Evolutionary conservation across 1,284 basidiomycete genomes (phyloP).

Genomic region (Sporisorium sorghi): DNA sequence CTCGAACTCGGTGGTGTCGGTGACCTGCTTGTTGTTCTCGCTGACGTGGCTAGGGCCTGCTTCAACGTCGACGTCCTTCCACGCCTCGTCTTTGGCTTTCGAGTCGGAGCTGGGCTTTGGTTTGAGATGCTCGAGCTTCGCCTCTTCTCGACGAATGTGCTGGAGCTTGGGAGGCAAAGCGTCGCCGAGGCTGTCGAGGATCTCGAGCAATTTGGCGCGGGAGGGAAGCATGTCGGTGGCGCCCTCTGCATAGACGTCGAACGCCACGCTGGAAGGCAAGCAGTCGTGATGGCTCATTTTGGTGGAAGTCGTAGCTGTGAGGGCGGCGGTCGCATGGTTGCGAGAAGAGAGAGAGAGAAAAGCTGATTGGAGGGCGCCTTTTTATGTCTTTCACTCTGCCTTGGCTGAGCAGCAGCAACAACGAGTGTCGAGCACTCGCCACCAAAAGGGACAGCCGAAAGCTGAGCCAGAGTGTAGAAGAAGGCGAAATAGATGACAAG

Average conservation of each 20-base stretch:
- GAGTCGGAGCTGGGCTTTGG: background rate
- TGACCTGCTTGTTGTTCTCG: background rate
- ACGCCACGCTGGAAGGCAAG: constrained; percentile 1
- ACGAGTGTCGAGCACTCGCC: background rate
- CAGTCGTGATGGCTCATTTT: background rate
- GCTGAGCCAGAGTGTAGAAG: background rate
- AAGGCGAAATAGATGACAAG: background rate
- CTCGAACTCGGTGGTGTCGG: constrained; percentile 24
- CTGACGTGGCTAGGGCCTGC: constrained; percentile 19
- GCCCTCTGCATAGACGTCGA: constrained; percentile 14
- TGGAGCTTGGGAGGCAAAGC: constrained; percentile 11
- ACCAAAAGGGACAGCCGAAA: background rate
- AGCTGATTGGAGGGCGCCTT: background rate
- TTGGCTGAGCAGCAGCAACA: background rate
- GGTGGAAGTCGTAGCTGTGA: background rate
- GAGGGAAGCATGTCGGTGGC: constrained; percentile 13
- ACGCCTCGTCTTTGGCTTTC: background rate
- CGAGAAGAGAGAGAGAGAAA: background rate
- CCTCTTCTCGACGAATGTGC: constrained; percentile 20
- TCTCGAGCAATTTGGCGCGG: constrained; percentile 17
- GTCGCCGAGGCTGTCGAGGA: constrained; percentile 20
- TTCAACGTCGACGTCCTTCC: background rate
- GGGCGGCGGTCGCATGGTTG: background rate
- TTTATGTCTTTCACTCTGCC: background rate
- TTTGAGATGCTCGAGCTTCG: background rate